Base-by-base conservation (phyloP, 1,139 yeast genomes). In the Kodamaea plutei region DNA sequence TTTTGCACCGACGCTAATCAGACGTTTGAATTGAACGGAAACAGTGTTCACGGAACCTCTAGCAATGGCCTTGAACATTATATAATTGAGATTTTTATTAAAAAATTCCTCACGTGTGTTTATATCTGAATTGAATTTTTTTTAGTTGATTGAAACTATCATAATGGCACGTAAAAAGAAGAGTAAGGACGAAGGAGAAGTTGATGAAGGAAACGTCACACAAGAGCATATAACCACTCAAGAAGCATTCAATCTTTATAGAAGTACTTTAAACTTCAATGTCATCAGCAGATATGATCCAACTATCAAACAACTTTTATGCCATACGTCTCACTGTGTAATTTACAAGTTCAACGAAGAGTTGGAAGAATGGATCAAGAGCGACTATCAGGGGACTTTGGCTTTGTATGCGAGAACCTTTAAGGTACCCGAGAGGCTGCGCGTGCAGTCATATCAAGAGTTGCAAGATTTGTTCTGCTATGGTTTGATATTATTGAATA, bases 281-380 rank as follows among this genome's bases (percentile, higher is more conserved):
- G 96, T 89, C 24, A 77, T 89, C 23, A 76, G 82, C 22, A 71
- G 91, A 36, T 89, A 88, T 53, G 97, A 89, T 50, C 88, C 94
- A 1, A 68, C 73, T 37, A 73, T 85, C 29, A 81, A 84, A 35
- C 89, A 84, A 50, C 64, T 89, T 25, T 56, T 84, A 43, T 74
- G 80, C 54, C 75, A 80, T 49, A 67, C 95, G 1, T 79, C 96
- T 6, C 91, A 88, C 45, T 79, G 88, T 48, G 89, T 82, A 31
- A 69, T 84, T n/a, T 85, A 85, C 59, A 74, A 78, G 50, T 77
- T 75, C 61, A 78, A 79, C 44, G 69, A 73, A 21, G 73, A 64
- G 8, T 58, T 61, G 12, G 81, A 78, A 38, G 88, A 83, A 48
- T 89, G 97, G 96, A 73, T 73, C 31, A 85, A 85, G 48, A 60